Percentiles rank a stretch among this genome's conserved stretches.
Conservation (phyloP, 768 basidiomycete species). For the Lactarius hatsudake region DNA sequence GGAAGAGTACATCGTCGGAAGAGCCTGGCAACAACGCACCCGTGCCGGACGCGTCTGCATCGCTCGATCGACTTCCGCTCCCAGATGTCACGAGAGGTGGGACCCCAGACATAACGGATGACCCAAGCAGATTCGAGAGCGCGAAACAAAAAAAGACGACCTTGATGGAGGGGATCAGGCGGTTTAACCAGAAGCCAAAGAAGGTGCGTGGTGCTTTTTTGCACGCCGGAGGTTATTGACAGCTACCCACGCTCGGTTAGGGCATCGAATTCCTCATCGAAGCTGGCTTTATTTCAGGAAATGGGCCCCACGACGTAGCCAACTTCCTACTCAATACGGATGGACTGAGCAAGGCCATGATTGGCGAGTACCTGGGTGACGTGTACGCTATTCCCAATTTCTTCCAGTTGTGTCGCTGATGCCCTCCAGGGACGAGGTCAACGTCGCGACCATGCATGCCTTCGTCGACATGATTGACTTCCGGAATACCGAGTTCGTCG, state of each 20-base stretch:
- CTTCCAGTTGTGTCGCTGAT: neutral
- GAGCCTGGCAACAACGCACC: constrained; percentile 31
- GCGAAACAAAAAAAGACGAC: constrained; percentile 97
- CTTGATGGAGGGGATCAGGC: constrained; percentile 90
- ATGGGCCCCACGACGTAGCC: constrained; percentile 74
- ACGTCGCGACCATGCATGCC: constrained; percentile 94
- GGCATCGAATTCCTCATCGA: constrained; percentile 88
- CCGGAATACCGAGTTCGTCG: constrained; percentile 74
- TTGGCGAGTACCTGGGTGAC: constrained; percentile 98
- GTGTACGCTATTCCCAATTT: constrained; percentile 55
- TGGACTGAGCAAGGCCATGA: constrained; percentile 91
- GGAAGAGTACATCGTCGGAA: constrained; percentile 44
- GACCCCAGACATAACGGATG: constrained; percentile 83
- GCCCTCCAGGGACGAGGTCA: constrained; percentile 69
- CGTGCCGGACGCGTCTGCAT: constrained; percentile 53
- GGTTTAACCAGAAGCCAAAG: constrained; percentile 99
- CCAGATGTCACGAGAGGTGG: constrained; percentile 57
- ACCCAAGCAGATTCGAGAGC: constrained; percentile 88
- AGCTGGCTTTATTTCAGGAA: constrained; percentile 78
- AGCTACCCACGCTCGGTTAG: constrained; percentile 43
- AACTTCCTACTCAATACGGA: constrained; percentile 83
- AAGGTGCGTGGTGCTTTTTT: constrained; percentile 49
- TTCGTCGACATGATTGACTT: constrained; percentile 95
- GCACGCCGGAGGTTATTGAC: neutral
- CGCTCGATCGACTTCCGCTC: constrained; percentile 50